These are phyloP conservation scores for Irpex sp. DNA, from an alignment of 1,284 basidiomycete species.

Conservation along the genomic window DNA sequence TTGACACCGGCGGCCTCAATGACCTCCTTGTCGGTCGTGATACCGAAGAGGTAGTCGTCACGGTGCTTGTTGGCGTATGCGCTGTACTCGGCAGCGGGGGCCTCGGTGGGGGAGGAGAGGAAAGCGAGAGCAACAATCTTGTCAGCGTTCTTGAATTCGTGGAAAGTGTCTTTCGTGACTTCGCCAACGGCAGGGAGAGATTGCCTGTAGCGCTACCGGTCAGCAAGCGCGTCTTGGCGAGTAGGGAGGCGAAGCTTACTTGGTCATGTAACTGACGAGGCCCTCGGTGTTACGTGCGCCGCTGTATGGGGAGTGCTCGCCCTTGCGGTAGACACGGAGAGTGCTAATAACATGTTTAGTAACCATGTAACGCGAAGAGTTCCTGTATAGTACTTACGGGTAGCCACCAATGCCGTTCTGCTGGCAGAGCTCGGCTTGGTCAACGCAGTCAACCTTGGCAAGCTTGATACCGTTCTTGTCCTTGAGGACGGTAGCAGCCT, in stretches of 20 bases:
- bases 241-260: conserved; percentile 47
- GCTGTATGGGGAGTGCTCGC: conserved; percentile 71
- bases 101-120: conserved; percentile 61
- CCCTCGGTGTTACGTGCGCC: conserved; percentile 95
- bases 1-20: conserved; percentile 69
- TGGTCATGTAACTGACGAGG: conserved; percentile 96
- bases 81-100: conserved; percentile 69
- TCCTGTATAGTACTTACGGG: conserved; percentile 56
- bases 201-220: conserved; percentile 53
- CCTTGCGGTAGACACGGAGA: conserved; percentile 89
- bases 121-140: conserved; percentile 90
- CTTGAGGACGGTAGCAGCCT: conserved; percentile 91
- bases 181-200: conserved; percentile 90
- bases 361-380: not conserved
- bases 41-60: conserved; percentile 91
- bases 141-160: conserved; percentile 87
- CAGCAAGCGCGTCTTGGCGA: not conserved
- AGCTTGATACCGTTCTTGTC: conserved; percentile 79
- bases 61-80: conserved; percentile 82
- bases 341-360: conserved; percentile 39
- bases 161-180: conserved; percentile 71
- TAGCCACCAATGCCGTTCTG: conserved; percentile 85
- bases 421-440: conserved; percentile 83
- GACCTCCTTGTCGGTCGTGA: conserved; percentile 67
- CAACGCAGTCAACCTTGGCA: conserved; percentile 95